Conservation (phyloP, 805 yeast genomes). For the Nakazawaea laoshanensis region DNA sequence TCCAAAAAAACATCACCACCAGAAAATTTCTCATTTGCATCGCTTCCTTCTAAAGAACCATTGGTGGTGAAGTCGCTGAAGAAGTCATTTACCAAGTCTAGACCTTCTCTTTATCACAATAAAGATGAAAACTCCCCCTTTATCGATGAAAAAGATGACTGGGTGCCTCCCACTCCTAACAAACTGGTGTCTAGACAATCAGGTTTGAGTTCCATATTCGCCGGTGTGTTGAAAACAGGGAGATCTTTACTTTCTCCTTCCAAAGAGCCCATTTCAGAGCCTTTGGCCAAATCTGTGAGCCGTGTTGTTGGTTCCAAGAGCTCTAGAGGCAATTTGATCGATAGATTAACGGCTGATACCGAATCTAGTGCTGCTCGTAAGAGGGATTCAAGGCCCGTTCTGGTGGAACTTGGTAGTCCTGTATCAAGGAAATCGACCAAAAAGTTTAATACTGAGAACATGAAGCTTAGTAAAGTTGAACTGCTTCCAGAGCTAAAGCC, state of each 20-base stretch:
- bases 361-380: conserved; percentile 13
- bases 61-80: conserved; percentile 19
- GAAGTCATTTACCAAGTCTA: conserved; percentile 8
- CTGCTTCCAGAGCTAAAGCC: not conserved
- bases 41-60: conserved; percentile 21
- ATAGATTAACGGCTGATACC: conserved; percentile 13
- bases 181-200: not conserved
- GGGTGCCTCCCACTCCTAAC: conserved; percentile 5
- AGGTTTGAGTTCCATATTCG: too few relatives aligned
- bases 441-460: not conserved
- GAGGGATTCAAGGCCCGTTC: too few relatives aligned
- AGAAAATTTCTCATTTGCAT: conserved; percentile 19
- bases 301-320: conserved; percentile 5
- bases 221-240: not conserved
- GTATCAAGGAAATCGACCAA: conserved; percentile 7
- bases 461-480: not conserved
- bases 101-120: not conserved
- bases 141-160: conserved; percentile 1
- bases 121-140: conserved; percentile 9
- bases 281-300: conserved; percentile 2
- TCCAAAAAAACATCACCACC: conserved; percentile 14
- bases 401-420: conserved; percentile 5
- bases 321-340: conserved; percentile 7
- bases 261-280: not conserved
- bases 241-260: not conserved